Conservation (phyloP, 2,329 filamentous ascomycete genomes). For the Aspergillus sergii region DNA sequence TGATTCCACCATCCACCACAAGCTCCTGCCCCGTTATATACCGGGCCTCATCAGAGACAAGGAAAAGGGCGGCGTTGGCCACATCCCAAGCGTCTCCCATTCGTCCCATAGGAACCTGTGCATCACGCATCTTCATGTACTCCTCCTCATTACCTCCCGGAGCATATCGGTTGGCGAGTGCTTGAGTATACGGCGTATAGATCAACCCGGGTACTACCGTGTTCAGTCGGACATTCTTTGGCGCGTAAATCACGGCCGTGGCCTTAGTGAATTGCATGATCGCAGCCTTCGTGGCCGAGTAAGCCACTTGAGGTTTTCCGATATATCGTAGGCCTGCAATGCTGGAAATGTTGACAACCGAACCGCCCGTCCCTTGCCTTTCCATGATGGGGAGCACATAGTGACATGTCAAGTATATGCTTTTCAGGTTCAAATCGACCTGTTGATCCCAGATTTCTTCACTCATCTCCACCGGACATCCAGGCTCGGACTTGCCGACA, state of each 20-base stretch:
- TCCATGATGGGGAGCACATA: constrained; percentile 29
- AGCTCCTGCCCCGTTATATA: constrained; percentile 42
- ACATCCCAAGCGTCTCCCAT: constrained; percentile 41
- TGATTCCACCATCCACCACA: constrained; percentile 41
- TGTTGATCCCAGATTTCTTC: constrained; percentile 58
- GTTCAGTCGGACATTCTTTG: constrained; percentile 50
- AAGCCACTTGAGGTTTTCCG: constrained; percentile 57
- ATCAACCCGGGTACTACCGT: constrained; percentile 60
- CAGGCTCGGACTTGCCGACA: constrained; percentile 60
- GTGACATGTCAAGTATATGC: constrained; percentile 57
- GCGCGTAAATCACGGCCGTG: constrained; percentile 49
- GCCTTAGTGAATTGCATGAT: constrained; percentile 55
- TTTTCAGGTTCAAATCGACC: constrained; percentile 59
- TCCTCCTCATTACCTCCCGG: constrained; percentile 48
- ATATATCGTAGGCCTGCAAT: constrained; percentile 59
- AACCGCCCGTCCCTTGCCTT: constrained; percentile 33
- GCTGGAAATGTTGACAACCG: constrained; percentile 53
- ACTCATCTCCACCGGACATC: constrained; percentile 51
- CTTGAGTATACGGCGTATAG: constrained; percentile 55
- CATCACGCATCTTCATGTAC: constrained; percentile 27
- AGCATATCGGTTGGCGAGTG: constrained; percentile 50
- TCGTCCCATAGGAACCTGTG: constrained; percentile 32
- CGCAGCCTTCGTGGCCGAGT: constrained; percentile 56
- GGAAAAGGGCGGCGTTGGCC: constrained; percentile 35
- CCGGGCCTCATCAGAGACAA: constrained; percentile 30